These are phyloP conservation scores for Apiotrichum gracile DNA, from an alignment of 1,284 basidiomycete species.

Conservation along the genomic window DNA sequence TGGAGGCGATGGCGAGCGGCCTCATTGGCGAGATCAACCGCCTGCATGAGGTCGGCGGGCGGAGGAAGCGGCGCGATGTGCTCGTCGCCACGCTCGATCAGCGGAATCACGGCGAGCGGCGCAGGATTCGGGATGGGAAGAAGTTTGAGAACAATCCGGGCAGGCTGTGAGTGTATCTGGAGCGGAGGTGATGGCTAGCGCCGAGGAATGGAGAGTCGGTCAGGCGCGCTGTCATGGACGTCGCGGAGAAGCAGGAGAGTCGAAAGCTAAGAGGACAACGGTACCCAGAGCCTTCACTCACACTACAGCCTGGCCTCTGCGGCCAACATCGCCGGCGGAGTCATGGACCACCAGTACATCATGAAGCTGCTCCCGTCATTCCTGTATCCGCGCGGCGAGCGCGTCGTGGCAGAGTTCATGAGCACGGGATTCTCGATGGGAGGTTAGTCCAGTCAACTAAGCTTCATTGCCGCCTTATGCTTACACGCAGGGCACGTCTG, in stretches of 20 bases:
- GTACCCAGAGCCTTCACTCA: background rate
- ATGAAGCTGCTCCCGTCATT: constrained; percentile 74
- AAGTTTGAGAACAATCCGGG: constrained; percentile 59
- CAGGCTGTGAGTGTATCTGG: constrained; percentile 47
- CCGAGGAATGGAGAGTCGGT: too few species aligned
- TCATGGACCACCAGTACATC: constrained; percentile 64
- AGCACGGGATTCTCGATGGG: constrained; percentile 52
- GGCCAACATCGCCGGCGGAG: constrained; percentile 10
- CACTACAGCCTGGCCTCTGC: constrained; percentile 5
- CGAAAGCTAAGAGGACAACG: too few species aligned
- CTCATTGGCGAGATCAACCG: constrained; percentile 28
- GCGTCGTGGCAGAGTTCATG: constrained; percentile 62
- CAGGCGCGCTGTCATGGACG: too few species aligned
- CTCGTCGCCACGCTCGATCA: constrained; percentile 55
- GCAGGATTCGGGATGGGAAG: constrained; percentile 11
- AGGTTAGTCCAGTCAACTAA: constrained; percentile 23
- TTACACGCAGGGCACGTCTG: constrained; percentile 7
- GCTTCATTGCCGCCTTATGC: background rate
- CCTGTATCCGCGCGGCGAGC: constrained; percentile 68
- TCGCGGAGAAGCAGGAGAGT: too few species aligned
- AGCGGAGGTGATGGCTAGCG: too few species aligned
- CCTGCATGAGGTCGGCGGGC: constrained; percentile 2
- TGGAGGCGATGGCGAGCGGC: constrained; percentile 35
- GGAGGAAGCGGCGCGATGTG: constrained; percentile 27
- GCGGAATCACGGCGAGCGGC: constrained; percentile 61